Percentiles rank a stretch among this genome's conserved stretches.
phyloP scores from a whole-genome alignment of 345 rosid species.

The Aquilaria malaccensis region DNA sequence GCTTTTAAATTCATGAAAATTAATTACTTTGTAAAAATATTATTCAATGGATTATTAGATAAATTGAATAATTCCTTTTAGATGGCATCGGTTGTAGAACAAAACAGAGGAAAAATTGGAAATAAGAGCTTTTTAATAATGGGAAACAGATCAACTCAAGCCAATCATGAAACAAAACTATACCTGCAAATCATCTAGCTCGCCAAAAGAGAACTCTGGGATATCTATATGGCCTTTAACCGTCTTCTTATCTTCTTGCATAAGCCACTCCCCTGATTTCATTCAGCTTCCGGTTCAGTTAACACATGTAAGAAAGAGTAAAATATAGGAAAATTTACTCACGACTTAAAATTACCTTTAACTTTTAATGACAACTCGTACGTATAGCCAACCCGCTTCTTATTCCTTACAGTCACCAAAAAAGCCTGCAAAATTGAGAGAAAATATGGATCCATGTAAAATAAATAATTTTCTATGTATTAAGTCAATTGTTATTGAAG shows the following conservation, averaged over 20 bases:
- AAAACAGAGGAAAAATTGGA: no score
- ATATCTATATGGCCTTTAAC: conserved; percentile 65
- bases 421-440: conserved; percentile 50
- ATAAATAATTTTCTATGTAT: no score
- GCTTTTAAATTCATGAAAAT: no score
- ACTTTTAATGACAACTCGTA: conserved; percentile 75
- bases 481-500: no score
- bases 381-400: conserved; percentile 83
- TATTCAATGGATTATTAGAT: no score
- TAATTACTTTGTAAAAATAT: no score
- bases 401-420: conserved; percentile 84
- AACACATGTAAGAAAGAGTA: not conserved
- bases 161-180: not conserved
- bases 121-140: no score
- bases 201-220: conserved; percentile 86
- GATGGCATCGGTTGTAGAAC: no score
- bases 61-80: no score
- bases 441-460: no score
- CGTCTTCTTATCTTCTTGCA: conserved; percentile 48
- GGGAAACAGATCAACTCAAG: no score
- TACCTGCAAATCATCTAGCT: conserved; percentile 94
- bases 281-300: conserved; percentile 8
- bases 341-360: conserved; percentile 33
- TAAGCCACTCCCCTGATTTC: conserved; percentile 70
- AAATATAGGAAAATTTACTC: conserved; percentile 3